Evolutionary conservation across 352 stramenopile species (phyloP).

Genomic region (Globisporangium sylvaticum): DNA sequence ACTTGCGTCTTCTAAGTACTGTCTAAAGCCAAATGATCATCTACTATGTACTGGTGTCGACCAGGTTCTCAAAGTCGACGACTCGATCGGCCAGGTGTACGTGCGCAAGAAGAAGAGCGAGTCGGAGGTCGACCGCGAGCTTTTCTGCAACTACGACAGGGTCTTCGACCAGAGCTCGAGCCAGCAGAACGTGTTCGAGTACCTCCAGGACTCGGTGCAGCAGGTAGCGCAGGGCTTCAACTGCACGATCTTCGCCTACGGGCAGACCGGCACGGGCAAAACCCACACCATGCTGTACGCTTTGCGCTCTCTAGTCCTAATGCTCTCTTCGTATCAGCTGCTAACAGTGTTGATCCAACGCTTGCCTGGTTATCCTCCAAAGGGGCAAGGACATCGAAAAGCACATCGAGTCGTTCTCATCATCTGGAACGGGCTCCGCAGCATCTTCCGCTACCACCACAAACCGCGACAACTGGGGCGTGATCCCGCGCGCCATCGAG

Average conservation of each 20-base stretch:
- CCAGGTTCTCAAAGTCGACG: conserved; percentile 32
- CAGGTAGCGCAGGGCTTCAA: conserved; percentile 86
- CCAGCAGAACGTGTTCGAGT: conserved; percentile 76
- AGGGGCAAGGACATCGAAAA: conserved; percentile 61
- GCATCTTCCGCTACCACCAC: conserved; percentile 6
- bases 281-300: conserved; percentile 87
- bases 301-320: not conserved
- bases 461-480: conserved; percentile 40
- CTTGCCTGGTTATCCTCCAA: not conserved
- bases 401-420: conserved; percentile 20
- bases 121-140: conserved; percentile 38
- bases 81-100: conserved; percentile 28
- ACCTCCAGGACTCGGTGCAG: conserved; percentile 62
- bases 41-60: not conserved
- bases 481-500: conserved; percentile 85
- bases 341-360: conserved; percentile 3
- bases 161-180: conserved; percentile 56
- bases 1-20: not conserved
- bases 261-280: conserved; percentile 89
- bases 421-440: not conserved
- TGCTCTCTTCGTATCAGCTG: not conserved
- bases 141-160: conserved; percentile 64
- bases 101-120: conserved; percentile 49
- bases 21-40: not conserved
- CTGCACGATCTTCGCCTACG: conserved; percentile 91